Evolutionary conservation across 2,329 filamentous ascomycete species (phyloP).

Genomic region (Camptophora hylomeconis): DNA sequence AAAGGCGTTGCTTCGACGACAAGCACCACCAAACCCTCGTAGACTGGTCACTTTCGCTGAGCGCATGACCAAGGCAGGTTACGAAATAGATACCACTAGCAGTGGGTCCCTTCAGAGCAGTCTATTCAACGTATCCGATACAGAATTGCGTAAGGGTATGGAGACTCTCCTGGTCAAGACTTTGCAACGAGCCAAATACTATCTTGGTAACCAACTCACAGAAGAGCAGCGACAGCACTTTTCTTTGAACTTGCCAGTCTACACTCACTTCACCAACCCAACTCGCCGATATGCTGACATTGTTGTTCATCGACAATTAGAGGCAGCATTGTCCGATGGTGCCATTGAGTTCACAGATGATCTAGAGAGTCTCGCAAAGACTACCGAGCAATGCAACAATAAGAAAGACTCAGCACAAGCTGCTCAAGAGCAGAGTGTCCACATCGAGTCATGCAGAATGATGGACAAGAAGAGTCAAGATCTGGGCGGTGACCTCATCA

Average conservation of each 20-base stretch:
- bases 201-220: slow-evolving; percentile 64
- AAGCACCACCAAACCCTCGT: slow-evolving; percentile 71
- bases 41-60: slow-evolving; percentile 84
- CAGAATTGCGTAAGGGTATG: slow-evolving; percentile 88
- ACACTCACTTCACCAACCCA: slow-evolving; percentile 95
- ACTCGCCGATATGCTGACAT: slow-evolving; percentile 91
- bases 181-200: slow-evolving; percentile 95
- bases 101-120: slow-evolving; percentile 89
- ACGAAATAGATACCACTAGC: slow-evolving; percentile 77
- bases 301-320: slow-evolving; percentile 87
- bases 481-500: slow-evolving; percentile 79
- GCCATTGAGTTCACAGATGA: slow-evolving; percentile 80
- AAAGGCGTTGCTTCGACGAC: slow-evolving; percentile 82
- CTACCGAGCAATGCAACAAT: slow-evolving; percentile 88
- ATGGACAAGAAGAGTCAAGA: slow-evolving; percentile 90
- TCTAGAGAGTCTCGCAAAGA: slow-evolving; percentile 76
- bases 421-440: slow-evolving; percentile 95
- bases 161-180: slow-evolving; percentile 90
- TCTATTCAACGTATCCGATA: slow-evolving; percentile 81
- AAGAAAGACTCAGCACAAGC: slow-evolving; percentile 98
- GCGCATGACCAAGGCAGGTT: slow-evolving; percentile 82
- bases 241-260: slow-evolving; percentile 79
- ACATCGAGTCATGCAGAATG: slow-evolving; percentile 90
- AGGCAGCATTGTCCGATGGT: slow-evolving; percentile 70
- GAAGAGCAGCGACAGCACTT: slow-evolving; percentile 78